Base-by-base conservation (phyloP, 805 yeast species). In the Yamadazyma nakazawae region DNA sequence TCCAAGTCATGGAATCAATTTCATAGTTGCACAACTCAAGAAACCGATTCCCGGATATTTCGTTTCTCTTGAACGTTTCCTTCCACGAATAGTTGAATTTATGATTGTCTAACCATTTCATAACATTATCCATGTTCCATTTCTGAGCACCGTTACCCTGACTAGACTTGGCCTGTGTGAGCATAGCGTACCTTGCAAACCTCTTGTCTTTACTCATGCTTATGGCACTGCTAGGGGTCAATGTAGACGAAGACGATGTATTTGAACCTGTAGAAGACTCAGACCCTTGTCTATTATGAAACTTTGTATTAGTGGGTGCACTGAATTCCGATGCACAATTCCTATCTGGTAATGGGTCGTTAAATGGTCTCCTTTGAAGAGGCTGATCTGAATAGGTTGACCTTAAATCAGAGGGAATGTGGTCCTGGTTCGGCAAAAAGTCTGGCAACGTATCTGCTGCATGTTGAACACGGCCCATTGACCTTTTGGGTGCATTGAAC, bases 71-170 rank as follows among this genome's bases (percentile, higher is more conserved):
- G 62, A 90, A 85, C 14, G 82, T 76, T 4, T 72, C 77, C n/a
- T 77, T 69, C 97, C 97, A 90, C 12, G 83, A 70, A 3, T 75
- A 78, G 53, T 85, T 84, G 64, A 90, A 90, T 17, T 77, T 74
- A 60, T 89, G 76, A n/a, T 63, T 55, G 7, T 76, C 82, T 21
- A 90, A 70, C 95, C 96, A 90, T 40, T 67, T 60, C 0, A 74
- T 49, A 0, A 89, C 91, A 43, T 85, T 72, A n/a, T 75, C 80
- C 52, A 78, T 67, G 1, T 84, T 80, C 97, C 97, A 89, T 48
- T 80, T 83, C 5, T 72, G 74, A 1, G 85, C 80, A 45, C 72
- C 72, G 28, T 70, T 69, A 14, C 51, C 51, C 13, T 48, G 45
- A 12, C 52, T 34, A 16, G 50, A 34, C 17, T 57, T 54, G 3